Percentiles rank a stretch among this genome's conserved stretches.
Evolutionary conservation across 192 early-diverging fungal genomes (phyloP).

Genomic region (Mortierella antarctica): DNA sequence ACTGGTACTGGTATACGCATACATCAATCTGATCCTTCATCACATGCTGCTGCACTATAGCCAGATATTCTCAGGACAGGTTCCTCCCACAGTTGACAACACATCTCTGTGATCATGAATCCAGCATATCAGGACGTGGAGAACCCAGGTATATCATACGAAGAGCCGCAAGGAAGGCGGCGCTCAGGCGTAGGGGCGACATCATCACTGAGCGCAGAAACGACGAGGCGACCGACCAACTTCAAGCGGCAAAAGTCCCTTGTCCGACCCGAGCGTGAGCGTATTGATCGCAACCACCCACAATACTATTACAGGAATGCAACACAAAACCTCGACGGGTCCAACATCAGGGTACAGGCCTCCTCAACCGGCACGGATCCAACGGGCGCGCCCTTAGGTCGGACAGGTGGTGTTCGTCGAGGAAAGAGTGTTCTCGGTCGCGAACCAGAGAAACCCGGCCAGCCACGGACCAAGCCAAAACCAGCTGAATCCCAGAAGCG

Average conservation of each 20-base stretch:
- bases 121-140: slow-evolving; percentile 26
- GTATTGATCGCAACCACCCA: slow-evolving; percentile 57
- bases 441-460: slow-evolving; percentile 44
- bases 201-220: slow-evolving; percentile 3
- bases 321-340: slow-evolving; percentile 53
- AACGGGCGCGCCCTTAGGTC: slow-evolving; percentile 15
- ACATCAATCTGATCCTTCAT: no score
- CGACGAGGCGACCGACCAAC: slow-evolving; percentile 19
- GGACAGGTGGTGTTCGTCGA: slow-evolving; percentile 39
- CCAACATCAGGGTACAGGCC: slow-evolving; percentile 32
- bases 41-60: not conserved
- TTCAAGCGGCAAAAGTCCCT: slow-evolving; percentile 73
- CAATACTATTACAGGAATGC: slow-evolving; percentile 59
- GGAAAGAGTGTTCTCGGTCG: slow-evolving; percentile 47
- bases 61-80: not conserved
- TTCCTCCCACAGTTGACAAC: no score
- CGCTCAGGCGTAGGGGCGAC: slow-evolving; percentile 5
- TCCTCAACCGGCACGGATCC: slow-evolving; percentile 42
- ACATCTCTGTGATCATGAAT: slow-evolving; percentile 8
- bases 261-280: slow-evolving; percentile 74
- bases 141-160: slow-evolving; percentile 15
- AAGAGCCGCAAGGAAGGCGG: slow-evolving; percentile 24
- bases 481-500: slow-evolving; percentile 4
- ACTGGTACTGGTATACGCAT: no score
- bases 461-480: slow-evolving; percentile 52